Evolutionary conservation across 179 eudicot species (phyloP).

Genomic region (Drosera spatulata): DNA sequence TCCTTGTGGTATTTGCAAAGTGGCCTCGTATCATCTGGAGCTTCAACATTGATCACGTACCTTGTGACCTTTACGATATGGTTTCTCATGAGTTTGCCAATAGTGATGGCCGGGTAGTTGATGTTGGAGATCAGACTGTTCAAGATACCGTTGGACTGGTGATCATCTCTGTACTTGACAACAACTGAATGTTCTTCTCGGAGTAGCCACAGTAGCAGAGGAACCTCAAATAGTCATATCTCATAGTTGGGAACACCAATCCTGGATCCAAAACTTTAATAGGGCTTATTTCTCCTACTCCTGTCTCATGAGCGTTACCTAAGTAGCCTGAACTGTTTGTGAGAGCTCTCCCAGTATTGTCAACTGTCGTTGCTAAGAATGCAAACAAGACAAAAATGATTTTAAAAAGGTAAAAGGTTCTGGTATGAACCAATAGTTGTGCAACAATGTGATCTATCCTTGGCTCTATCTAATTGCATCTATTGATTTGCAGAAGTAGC

Average conservation of each 20-base stretch:
- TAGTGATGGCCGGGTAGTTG: slow-evolving; percentile 58
- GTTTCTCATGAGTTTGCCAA: slow-evolving; percentile 22
- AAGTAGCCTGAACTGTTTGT: slow-evolving; percentile 24
- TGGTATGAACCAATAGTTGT: not conserved
- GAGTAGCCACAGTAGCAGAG: slow-evolving; percentile 39
- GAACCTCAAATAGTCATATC: slow-evolving; percentile 37
- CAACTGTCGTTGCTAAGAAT: slow-evolving; percentile 34
- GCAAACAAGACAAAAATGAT: not conserved
- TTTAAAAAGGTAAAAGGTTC: no score
- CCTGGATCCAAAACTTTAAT: slow-evolving; percentile 56
- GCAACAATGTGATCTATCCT: no score
- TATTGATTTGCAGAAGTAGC: no score
- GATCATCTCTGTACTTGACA: slow-evolving; percentile 21
- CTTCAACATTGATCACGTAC: slow-evolving; percentile 39
- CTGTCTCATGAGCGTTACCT: slow-evolving; percentile 42
- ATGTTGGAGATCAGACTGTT: slow-evolving; percentile 31
- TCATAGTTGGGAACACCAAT: slow-evolving; percentile 39
- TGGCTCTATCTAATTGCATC: no score
- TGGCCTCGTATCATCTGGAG: slow-evolving; percentile 28
- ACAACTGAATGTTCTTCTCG: slow-evolving; percentile 23
- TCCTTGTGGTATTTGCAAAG: slow-evolving; percentile 31
- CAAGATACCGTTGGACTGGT: slow-evolving; percentile 29
- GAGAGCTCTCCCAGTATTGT: slow-evolving; percentile 27
- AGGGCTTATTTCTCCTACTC: slow-evolving; percentile 42
- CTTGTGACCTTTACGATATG: slow-evolving; percentile 22